Evolutionary conservation across 208 protist genomes (phyloP), one percentile per base, ranked within the genome.

Genomic region (Crithidia bombi): DNA sequence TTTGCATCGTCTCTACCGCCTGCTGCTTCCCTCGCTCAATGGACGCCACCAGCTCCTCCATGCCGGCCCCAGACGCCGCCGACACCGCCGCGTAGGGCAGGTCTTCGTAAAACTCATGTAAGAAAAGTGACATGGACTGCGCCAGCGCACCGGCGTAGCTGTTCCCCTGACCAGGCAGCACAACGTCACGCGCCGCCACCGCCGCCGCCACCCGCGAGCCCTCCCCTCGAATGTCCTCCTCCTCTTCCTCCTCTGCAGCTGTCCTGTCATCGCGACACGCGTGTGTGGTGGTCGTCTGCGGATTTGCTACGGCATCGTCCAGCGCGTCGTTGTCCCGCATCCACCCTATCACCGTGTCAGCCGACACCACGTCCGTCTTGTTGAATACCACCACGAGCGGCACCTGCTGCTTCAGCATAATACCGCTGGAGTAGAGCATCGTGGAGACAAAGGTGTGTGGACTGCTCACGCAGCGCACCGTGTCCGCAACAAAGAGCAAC

Each of bases 401-500:
- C 30, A 99, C 81, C 78, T 98, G 95, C 43, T 95, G 96, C 77
- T 99, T 99, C 68, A 99, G 98, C 81, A 99, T 89, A 57, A 99
- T 99, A 56, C 87, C 87, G 80, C 98, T 99, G 0, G 97, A 93
- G 85, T 99, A 99, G 1, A 99, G 79, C 98, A 99, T 99, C 66
- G 98, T 99, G 1, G 97, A 98, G 90, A 99, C 98, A 69, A 99
- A 99, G 9, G 98, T 99, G 36, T 93, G 89, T 11, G 98, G 98
- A 21, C 71, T 77, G 59, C 67, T 94, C 1, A 82, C 67, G 33
- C 90, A 98, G 5, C 98, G 83, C 17, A 95, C 87, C 36, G 97
- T 99, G 81, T 99, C 99, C 3, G 99, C 89, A 11, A 99, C 94
- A 65, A 99, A 99, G 2, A 99, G 49, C 5, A 99, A 67, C 6